Evolutionary conservation across 192 early-diverging fungal species (phyloP), one percentile per base, ranked within the genome.

Genomic region (Geranomyces variabilis): DNA sequence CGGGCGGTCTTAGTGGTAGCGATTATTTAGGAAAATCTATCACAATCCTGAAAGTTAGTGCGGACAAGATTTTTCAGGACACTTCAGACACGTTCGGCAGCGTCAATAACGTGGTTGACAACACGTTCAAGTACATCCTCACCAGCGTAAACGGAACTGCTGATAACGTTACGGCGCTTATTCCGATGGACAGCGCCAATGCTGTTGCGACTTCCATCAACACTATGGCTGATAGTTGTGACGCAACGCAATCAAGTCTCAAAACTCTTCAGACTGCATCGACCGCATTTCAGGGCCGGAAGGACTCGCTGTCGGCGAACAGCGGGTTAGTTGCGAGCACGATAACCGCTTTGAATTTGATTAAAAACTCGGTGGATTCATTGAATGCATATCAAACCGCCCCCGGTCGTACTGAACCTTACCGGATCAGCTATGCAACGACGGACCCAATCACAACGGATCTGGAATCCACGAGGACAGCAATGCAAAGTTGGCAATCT

Each of bases 1-100:
- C 45, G 14, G 59, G 61, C 21, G 70, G 70, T 34, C 46, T 72
- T 22, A 29, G 46, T 6, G 70, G 61, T 4, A 64, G 45, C 30
- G 46, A 64, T 30, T 72, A 29, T 41, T 33, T 64, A 0, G 43
- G 59, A 29, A n/a, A 48, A 15, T 47, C 70, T 6, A 31, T 72
- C 21, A 28, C 22, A 5, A 72, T 72, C 15, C 14, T 72, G 13
- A 12, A n/a, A 0, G 28, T 64, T 8, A 64, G 19, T 30, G 70
- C 31, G 15, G 57, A 72, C 29, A 41, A 59, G 14, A 49, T 45
- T 7, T 72, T 72, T 34, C 9, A 19, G 6, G 70, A 72, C 44
- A 28, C 30, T 46, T 13, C 21, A 1, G 4, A 7, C 59, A 47
- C 31, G 28, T 28, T 33, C 21, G 28, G 17, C 17, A 33, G 10